These are phyloP conservation scores for Debaryomyces subglobosus DNA, from an alignment of 1,139 yeast species.

Conservation along the genomic window DNA sequence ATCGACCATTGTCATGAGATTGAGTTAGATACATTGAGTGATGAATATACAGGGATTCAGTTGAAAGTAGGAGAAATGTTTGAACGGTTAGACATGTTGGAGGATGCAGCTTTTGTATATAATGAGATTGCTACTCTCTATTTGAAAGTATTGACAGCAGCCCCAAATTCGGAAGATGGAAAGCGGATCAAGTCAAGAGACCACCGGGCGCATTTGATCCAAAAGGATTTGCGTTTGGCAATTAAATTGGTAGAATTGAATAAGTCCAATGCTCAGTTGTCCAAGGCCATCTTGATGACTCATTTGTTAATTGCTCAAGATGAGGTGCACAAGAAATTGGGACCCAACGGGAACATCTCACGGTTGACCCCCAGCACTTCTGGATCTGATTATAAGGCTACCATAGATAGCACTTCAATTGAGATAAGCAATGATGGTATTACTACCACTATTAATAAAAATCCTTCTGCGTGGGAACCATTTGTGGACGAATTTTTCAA, in stretches of 20 bases:
- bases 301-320: conserved; percentile 70
- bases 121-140: conserved; percentile 68
- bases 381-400: conserved; percentile 16
- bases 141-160: conserved; percentile 54
- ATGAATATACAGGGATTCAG: conserved; percentile 73
- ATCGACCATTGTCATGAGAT: conserved; percentile 45
- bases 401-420: conserved; percentile 21
- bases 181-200: conserved; percentile 25
- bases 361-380: conserved; percentile 8
- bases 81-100: conserved; percentile 60
- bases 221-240: conserved; percentile 71
- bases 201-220: conserved; percentile 61
- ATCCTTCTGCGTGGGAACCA: conserved; percentile 66
- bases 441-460: conserved; percentile 27
- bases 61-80: conserved; percentile 86
- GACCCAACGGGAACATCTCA: conserved; percentile 11
- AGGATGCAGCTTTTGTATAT: conserved; percentile 68
- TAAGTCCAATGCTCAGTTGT: conserved; percentile 49
- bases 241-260: conserved; percentile 67
- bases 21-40: conserved; percentile 51
- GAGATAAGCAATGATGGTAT: conserved; percentile 21
- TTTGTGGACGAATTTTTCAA: conserved; percentile 76
- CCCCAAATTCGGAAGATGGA: conserved; percentile 25
- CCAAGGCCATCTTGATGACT: conserved; percentile 62
- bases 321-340: conserved; percentile 27